Conservation (phyloP, 2,329 filamentous ascomycete species). For the Cladophialophora psammophila region DNA sequence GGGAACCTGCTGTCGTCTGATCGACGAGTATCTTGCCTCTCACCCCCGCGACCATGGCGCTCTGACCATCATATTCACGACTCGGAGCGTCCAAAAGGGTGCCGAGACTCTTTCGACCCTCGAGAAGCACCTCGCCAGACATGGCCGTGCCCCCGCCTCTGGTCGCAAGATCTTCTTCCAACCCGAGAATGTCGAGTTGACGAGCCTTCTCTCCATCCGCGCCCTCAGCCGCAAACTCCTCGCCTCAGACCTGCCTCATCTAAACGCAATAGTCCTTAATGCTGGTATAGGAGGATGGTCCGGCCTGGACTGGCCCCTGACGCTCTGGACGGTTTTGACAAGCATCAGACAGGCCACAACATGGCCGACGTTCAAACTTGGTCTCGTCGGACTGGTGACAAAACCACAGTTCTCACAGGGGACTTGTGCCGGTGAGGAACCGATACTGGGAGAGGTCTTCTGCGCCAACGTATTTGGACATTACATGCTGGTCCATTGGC, state of each 20-base stretch:
- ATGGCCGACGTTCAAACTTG: constrained; percentile 79
- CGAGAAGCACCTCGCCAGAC: constrained; percentile 65
- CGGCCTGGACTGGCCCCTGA: constrained; percentile 73
- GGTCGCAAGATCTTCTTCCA: constrained; percentile 59
- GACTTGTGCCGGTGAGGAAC: constrained; percentile 51
- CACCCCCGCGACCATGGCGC: constrained; percentile 62
- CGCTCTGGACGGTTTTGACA: constrained; percentile 64
- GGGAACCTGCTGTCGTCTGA: constrained; percentile 80
- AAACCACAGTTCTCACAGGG: constrained; percentile 56
- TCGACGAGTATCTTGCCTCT: constrained; percentile 79
- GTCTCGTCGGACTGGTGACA: constrained; percentile 63
- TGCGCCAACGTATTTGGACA: constrained; percentile 94
- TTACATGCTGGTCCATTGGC: constrained; percentile 83
- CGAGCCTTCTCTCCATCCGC: constrained; percentile 63
- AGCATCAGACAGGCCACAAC: constrained; percentile 74
- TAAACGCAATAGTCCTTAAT: constrained; percentile 84
- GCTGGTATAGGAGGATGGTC: constrained; percentile 88
- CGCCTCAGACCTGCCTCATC: constrained; percentile 63
- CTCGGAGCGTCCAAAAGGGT: constrained; percentile 77
- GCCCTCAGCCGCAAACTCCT: constrained; percentile 60
- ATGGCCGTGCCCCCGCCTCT: constrained; percentile 48
- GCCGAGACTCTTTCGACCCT: constrained; percentile 73
- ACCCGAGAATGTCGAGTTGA: constrained; percentile 66
- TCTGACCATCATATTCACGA: constrained; percentile 83
- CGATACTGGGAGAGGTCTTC: constrained; percentile 80